phyloP scores from a whole-genome alignment of 257 asterid genomes.

The Solanum chilense region DNA sequence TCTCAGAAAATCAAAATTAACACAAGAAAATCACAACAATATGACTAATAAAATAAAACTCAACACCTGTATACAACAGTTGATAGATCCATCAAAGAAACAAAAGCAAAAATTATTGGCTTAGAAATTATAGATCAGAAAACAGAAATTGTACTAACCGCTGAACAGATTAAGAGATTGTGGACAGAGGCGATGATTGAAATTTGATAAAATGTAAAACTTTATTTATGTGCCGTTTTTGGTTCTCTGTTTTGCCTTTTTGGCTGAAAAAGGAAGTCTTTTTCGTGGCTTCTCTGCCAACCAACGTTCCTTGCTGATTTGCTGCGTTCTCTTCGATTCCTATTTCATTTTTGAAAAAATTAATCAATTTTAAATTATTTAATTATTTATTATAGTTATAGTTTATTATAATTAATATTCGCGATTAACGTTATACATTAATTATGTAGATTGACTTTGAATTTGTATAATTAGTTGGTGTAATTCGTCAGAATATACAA shows the following conservation, averaged over 20 bases:
- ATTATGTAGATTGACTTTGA: too few species aligned
- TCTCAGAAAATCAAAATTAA: not conserved
- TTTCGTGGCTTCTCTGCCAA: not conserved
- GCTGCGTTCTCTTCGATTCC: not conserved
- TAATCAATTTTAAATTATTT: too few species aligned
- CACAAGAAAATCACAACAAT: not conserved
- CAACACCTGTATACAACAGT: not conserved
- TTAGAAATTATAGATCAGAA: not conserved
- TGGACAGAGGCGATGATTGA: not conserved
- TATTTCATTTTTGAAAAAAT: not conserved
- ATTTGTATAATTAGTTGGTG: too few species aligned
- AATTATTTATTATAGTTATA: too few species aligned
- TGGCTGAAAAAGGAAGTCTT: not conserved
- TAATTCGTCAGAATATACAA: too few species aligned
- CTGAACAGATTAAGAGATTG: not conserved
- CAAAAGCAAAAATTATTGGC: not conserved
- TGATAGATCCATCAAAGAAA: not conserved
- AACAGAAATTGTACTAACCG: not conserved
- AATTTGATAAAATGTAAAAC: not conserved
- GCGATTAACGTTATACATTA: too few species aligned
- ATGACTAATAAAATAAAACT: not conserved
- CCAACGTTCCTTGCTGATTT: not conserved
- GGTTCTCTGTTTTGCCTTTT: not conserved
- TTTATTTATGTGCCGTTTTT: not conserved
- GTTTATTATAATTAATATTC: too few species aligned